These are phyloP conservation scores for Neoboletus subvelutipes DNA, from an alignment of 768 basidiomycete species.

Conservation along the genomic window DNA sequence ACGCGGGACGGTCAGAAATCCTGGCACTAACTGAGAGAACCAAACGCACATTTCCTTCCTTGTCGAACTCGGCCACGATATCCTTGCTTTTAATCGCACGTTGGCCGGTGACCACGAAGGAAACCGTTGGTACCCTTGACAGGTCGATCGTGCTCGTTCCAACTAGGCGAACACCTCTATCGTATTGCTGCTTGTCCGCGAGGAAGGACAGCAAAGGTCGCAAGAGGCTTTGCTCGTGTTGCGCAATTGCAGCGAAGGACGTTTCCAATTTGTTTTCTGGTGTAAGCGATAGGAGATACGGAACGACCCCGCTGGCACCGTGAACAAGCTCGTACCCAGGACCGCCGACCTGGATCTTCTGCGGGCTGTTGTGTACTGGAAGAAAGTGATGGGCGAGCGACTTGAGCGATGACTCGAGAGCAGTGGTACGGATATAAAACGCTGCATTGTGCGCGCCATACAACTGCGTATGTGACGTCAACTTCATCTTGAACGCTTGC, in stretches of 20 bases:
- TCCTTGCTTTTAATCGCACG: slow-evolving; percentile 57
- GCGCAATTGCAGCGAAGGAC: slow-evolving; percentile 56
- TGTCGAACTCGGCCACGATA: slow-evolving; percentile 64
- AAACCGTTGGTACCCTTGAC: slow-evolving; percentile 63
- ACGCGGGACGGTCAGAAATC: not conserved
- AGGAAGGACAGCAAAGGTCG: slow-evolving; percentile 55
- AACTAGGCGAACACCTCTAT: slow-evolving; percentile 64
- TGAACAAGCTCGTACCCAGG: slow-evolving; percentile 74
- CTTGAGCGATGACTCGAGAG: slow-evolving; percentile 51
- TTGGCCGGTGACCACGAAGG: slow-evolving; percentile 66
- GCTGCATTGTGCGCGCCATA: slow-evolving; percentile 74
- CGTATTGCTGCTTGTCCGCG: slow-evolving; percentile 45
- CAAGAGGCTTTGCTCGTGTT: slow-evolving; percentile 62
- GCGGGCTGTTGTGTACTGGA: slow-evolving; percentile 40
- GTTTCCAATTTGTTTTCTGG: slow-evolving; percentile 46
- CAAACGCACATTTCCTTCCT: slow-evolving; percentile 57
- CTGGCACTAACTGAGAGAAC: not conserved
- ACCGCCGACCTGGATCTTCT: slow-evolving; percentile 73
- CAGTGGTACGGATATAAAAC: slow-evolving; percentile 54
- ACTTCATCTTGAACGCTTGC: not conserved
- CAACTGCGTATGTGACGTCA: slow-evolving; percentile 41
- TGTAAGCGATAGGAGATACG: slow-evolving; percentile 63
- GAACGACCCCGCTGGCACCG: slow-evolving; percentile 54
- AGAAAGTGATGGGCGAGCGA: slow-evolving; percentile 75
- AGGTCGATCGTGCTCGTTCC: slow-evolving; percentile 50